Evolutionary conservation across 192 early-diverging fungal genomes (phyloP).

Genomic region (Haplosporangium gracile): DNA sequence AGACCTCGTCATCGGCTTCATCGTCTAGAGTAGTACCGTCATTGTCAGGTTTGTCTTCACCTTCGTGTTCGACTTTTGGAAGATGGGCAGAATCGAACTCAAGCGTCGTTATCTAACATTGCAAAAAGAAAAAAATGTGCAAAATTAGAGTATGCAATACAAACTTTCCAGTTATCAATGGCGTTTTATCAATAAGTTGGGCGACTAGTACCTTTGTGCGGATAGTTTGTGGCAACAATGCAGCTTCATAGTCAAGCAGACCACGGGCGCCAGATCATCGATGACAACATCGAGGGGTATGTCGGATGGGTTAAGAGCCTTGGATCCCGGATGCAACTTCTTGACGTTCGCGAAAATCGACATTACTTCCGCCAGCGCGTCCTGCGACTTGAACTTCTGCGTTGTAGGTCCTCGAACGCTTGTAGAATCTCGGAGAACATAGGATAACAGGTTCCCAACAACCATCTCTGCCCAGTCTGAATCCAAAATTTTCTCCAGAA

Average conservation of each 20-base stretch:
- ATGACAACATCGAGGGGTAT: too few relatives aligned
- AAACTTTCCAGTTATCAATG: background rate
- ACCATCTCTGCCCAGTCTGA: too few relatives aligned
- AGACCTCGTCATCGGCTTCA: background rate
- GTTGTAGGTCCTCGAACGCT: too few relatives aligned
- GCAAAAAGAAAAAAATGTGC: background rate
- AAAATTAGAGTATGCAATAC: background rate
- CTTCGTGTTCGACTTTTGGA: background rate
- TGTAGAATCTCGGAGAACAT: too few relatives aligned
- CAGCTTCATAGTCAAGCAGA: background rate
- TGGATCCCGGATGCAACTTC: too few relatives aligned
- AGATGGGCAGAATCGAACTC: background rate
- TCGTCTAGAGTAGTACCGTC: background rate
- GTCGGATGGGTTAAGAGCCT: too few relatives aligned
- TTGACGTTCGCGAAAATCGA: too few relatives aligned
- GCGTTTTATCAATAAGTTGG: background rate
- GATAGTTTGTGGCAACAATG: background rate
- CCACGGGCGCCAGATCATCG: too few relatives aligned
- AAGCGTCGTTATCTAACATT: background rate
- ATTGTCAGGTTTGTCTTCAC: background rate
- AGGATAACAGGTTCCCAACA: too few relatives aligned
- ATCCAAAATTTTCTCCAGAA: too few relatives aligned
- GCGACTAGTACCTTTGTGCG: conserved; percentile 1
- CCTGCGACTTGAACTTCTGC: too few relatives aligned
- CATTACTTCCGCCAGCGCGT: too few relatives aligned